phyloP scores from a whole-genome alignment of 495 filamentous ascomycete genomes.

The Aspergillus cavernicola region DNA sequence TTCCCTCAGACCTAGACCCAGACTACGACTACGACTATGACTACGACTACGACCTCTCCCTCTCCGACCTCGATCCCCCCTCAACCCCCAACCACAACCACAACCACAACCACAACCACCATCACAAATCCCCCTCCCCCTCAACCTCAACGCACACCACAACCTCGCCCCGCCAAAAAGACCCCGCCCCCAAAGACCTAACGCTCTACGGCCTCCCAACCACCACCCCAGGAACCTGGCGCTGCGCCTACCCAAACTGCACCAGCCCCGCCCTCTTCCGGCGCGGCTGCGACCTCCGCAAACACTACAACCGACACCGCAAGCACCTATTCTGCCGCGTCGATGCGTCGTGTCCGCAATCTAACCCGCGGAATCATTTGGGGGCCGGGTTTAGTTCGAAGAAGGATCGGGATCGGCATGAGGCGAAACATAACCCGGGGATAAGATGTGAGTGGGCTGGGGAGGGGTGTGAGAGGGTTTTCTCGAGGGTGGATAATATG shows the following conservation, averaged over 20 bases:
- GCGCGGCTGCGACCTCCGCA: constrained; percentile 60
- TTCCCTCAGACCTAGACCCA: constrained; percentile 3
- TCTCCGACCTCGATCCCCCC: constrained; percentile 1
- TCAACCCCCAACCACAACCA: background rate
- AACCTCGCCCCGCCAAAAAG: background rate
- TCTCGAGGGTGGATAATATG: constrained; percentile 66
- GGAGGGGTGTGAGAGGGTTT: constrained; percentile 54
- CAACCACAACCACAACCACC: background rate
- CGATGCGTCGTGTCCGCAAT: constrained; percentile 57
- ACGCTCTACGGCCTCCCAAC: constrained; percentile 30
- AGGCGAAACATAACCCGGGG: constrained; percentile 60
- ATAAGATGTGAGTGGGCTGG: constrained; percentile 51
- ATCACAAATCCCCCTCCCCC: background rate
- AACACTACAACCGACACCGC: constrained; percentile 60
- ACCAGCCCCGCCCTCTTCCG: constrained; percentile 53
- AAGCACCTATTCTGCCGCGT: constrained; percentile 62
- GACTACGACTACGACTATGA: constrained; percentile 8
- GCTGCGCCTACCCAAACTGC: constrained; percentile 56
- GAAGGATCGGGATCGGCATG: constrained; percentile 59
- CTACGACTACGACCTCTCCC: constrained; percentile 2
- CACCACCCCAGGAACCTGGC: constrained; percentile 41
- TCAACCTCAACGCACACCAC: background rate
- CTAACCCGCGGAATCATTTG: constrained; percentile 51
- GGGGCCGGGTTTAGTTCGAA: constrained; percentile 60
- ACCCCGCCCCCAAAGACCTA: constrained; percentile 1